Evolutionary conservation across 768 basidiomycete genomes (phyloP), one percentile per base, ranked within the genome.

Genomic region (Suillus ampliporus): DNA sequence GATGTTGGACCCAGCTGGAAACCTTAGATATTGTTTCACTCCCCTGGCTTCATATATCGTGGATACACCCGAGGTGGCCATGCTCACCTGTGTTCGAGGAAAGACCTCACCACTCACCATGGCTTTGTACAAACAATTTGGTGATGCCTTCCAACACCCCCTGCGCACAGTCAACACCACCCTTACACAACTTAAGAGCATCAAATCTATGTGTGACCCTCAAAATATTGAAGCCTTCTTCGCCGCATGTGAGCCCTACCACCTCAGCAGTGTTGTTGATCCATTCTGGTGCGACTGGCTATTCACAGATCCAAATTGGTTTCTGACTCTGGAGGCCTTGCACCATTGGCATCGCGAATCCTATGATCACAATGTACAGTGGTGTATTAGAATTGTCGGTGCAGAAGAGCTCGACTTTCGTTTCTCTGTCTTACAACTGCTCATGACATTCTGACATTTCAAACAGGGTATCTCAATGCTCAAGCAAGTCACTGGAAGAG

Each of bases 401-500:
- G 48, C 54, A 2, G 31, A 31, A 5, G 75, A 77, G 41, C 35
- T 62, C 6, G 19, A 81, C 59, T 76, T 76, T 60, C 70, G 75
- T 7, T 75, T 78, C 53, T 19, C 10, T 1, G 56, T 78, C 37
- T 70, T 82, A 19, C 79, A 80, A 31, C 73, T 72, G 10, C 71
- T 69, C 52, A 67, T 69, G 23, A 78, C 77, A 7, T 76, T 71
- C 64, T 65, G 73, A 34, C 78, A 79, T 43, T 82, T 80, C 60
- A 67, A 68, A n/a, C 71, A 76, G 28, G 80, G 80, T 1, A 74
- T 82, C 17, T 78, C 77, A 19, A 64, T 62, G 15, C 59, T 82
- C 26, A 81, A 80, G 53, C 80, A 82, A 64, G 75, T 78, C 7
- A 80, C 80, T 9, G 78, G 79, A 9, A 59, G 74, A 13, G 77